Percentiles rank a stretch among this genome's conserved stretches.
Evolutionary conservation across 2,329 filamentous ascomycete genomes (phyloP).

Genomic region (Cercospora zeae-maydis): DNA sequence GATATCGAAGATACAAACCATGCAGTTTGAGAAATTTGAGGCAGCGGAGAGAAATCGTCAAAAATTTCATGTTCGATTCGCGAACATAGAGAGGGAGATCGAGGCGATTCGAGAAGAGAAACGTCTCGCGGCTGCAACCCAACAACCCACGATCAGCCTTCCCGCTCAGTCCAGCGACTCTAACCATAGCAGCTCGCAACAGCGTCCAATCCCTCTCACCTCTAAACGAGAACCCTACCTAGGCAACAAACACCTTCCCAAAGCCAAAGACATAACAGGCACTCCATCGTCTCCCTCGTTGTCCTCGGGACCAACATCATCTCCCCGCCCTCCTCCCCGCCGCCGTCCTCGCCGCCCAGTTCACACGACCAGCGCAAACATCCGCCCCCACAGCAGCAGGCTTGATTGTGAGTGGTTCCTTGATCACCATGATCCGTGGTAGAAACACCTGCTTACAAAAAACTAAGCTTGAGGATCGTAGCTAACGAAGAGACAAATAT

Average conservation of each 20-base stretch:
- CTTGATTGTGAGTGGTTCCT: constrained; percentile 5
- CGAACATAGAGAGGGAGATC: not conserved
- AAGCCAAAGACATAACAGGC: not conserved
- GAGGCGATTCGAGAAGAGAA: not conserved
- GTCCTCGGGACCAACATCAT: not conserved
- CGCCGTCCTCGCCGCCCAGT: not conserved
- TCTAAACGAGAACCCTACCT: not conserved
- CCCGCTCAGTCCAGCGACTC: not conserved
- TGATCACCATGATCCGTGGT: not conserved
- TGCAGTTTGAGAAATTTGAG: not conserved
- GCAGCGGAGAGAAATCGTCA: not conserved
- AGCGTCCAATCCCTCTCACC: not conserved
- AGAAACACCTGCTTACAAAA: not conserved
- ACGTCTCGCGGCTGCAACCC: not conserved
- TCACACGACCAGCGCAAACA: not conserved
- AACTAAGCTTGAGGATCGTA: not conserved
- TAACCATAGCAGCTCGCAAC: not conserved
- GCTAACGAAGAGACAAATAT: not conserved
- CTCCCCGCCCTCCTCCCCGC: not conserved
- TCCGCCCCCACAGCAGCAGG: not conserved
- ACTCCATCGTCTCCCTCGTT: not conserved
- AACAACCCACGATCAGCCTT: not conserved
- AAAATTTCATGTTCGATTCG: not conserved
- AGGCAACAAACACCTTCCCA: not conserved
- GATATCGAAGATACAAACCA: not conserved